Conservation (phyloP, 139 green algal genomes). For the Micractinium conductrix region DNA sequence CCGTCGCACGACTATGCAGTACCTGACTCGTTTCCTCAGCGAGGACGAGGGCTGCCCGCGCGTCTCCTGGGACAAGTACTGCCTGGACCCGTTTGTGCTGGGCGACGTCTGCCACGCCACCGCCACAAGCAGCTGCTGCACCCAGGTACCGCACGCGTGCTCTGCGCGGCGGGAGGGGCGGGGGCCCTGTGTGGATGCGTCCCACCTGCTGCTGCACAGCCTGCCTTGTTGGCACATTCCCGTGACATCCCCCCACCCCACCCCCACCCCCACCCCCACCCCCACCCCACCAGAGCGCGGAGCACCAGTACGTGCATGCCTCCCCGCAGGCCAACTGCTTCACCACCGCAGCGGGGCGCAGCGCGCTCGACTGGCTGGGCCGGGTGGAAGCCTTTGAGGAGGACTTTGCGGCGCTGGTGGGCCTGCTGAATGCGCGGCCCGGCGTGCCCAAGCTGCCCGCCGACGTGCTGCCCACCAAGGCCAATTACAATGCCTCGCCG, state of each 20-base stretch:
- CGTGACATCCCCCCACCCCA: no score
- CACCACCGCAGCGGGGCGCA: not conserved
- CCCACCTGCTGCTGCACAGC: no score
- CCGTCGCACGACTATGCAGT: not conserved
- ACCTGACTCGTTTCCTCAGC: not conserved
- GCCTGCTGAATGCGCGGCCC: not conserved
- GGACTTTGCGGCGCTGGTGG: not conserved
- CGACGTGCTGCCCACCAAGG: not conserved
- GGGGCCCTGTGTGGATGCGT: no score
- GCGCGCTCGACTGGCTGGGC: conserved; percentile 13
- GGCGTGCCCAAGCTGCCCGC: conserved; percentile 13
- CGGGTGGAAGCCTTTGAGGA: conserved; percentile 20
- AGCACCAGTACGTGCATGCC: conserved; percentile 25
- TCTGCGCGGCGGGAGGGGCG: no score
- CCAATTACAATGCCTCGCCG: not conserved
- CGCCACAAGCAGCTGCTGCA: not conserved
- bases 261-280: no score
- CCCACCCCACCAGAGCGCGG: not conserved
- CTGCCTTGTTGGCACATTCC: no score
- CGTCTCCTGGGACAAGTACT: not conserved
- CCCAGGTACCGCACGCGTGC: no score
- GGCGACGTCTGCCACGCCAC: conserved; percentile 1
- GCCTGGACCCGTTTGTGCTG: not conserved
- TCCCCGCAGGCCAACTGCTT: conserved; percentile 8
- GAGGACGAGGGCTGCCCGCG: not conserved